phyloP scores from a whole-genome alignment of 345 rosid species.

The Aethionema arabicum region DNA sequence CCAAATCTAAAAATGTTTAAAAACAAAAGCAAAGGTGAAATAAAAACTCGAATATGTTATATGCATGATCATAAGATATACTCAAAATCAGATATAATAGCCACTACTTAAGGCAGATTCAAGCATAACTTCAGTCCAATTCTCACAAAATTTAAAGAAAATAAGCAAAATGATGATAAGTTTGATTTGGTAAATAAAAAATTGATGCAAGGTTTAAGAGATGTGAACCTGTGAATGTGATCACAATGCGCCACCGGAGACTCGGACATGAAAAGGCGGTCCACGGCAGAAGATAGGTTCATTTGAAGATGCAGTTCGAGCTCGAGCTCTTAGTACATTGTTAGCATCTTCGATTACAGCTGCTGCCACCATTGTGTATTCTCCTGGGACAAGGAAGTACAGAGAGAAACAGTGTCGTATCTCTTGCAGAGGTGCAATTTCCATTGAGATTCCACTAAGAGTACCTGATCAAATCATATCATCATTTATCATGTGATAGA shows the following conservation, averaged over 20 bases:
- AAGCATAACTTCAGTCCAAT: constrained; percentile 19
- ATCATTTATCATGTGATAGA: background rate
- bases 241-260: constrained; percentile 59
- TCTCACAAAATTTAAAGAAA: background rate
- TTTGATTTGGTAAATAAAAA: background rate
- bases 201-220: background rate
- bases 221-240: background rate
- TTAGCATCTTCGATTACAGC: constrained; percentile 86
- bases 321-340: constrained; percentile 81
- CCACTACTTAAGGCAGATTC: constrained; percentile 2
- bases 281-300: constrained; percentile 96
- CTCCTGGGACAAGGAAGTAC: constrained; percentile 91
- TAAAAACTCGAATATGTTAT: background rate
- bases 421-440: constrained; percentile 79
- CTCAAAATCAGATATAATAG: constrained; percentile 1
- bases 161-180: background rate
- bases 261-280: constrained; percentile 80
- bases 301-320: constrained; percentile 62
- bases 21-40: no score
- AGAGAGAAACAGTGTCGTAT: constrained; percentile 70
- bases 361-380: constrained; percentile 82
- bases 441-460: constrained; percentile 68
- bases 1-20: no score
- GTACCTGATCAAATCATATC: constrained; percentile 62
- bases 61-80: constrained; percentile 21